phyloP scores from a whole-genome alignment of 2,329 filamentous ascomycete genomes.

The Ascochyta viciae-villosae region DNA sequence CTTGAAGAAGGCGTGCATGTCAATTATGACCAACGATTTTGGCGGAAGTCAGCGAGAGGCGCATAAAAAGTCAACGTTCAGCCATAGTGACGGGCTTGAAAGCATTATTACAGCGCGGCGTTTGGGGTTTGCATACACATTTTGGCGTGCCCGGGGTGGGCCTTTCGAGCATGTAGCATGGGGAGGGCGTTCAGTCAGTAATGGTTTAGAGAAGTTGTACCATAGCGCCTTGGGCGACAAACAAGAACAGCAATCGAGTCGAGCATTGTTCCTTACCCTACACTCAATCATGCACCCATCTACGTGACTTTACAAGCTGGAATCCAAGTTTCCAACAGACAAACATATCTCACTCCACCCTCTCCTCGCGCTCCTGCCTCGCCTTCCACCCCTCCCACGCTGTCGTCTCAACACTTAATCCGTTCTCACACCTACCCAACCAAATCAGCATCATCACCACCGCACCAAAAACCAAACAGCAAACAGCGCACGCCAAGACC shows the following conservation, averaged over 20 bases:
- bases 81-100: constrained; percentile 11
- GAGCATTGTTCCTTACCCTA: neutral
- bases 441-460: neutral
- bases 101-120: constrained; percentile 51
- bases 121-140: constrained; percentile 42
- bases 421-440: constrained; percentile 56
- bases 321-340: neutral
- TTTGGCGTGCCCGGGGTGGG: constrained; percentile 18
- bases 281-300: neutral
- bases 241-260: constrained; percentile 4
- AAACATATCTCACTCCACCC: neutral
- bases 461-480: too few relatives aligned
- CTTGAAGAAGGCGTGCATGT: constrained; percentile 56
- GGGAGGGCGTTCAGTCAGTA: constrained; percentile 26
- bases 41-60: constrained; percentile 57
- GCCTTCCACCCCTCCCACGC: constrained; percentile 61
- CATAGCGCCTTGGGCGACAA: constrained; percentile 17
- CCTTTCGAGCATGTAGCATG: constrained; percentile 36
- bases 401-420: constrained; percentile 68
- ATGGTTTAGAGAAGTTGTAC: constrained; percentile 26
- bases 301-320: neutral
- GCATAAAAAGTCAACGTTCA: constrained; percentile 14
- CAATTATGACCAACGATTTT: constrained; percentile 67
- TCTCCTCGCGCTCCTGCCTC: constrained; percentile 30
- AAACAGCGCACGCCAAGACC: constrained; percentile 26